Evolutionary conservation across 2,329 filamentous ascomycete genomes (phyloP).

Genomic region (Botrytis fabae): DNA sequence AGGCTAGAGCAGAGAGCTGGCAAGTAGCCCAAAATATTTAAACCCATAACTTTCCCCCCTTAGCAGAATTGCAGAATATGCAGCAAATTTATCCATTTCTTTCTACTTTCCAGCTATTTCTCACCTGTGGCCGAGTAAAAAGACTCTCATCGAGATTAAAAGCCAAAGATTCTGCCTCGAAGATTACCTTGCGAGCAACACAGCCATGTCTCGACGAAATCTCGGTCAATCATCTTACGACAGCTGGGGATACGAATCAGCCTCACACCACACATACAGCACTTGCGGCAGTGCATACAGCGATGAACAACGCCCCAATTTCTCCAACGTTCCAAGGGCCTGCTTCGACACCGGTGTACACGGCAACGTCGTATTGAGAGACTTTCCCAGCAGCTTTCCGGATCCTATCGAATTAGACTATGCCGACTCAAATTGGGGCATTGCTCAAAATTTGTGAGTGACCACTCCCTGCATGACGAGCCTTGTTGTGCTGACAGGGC

Average conservation of each 20-base stretch:
- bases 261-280: neutral
- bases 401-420: neutral
- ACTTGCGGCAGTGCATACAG: neutral
- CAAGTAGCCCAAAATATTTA: neutral
- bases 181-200: neutral
- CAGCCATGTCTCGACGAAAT: neutral
- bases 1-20: neutral
- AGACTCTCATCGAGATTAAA: neutral
- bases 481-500: constrained; percentile 5
- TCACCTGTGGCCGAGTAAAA: neutral
- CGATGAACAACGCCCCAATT: neutral
- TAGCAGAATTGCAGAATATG: neutral
- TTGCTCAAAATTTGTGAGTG: neutral
- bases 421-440: neutral
- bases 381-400: neutral
- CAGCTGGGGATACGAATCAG: neutral
- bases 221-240: neutral
- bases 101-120: neutral
- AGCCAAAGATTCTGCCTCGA: constrained; percentile 4
- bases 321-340: neutral
- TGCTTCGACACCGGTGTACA: neutral
- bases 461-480: neutral
- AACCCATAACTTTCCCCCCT: neutral
- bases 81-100: neutral
- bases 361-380: neutral